These are phyloP conservation scores for Rhodocollybia butyracea DNA, from an alignment of 768 basidiomycete genomes.

Conservation along the genomic window DNA sequence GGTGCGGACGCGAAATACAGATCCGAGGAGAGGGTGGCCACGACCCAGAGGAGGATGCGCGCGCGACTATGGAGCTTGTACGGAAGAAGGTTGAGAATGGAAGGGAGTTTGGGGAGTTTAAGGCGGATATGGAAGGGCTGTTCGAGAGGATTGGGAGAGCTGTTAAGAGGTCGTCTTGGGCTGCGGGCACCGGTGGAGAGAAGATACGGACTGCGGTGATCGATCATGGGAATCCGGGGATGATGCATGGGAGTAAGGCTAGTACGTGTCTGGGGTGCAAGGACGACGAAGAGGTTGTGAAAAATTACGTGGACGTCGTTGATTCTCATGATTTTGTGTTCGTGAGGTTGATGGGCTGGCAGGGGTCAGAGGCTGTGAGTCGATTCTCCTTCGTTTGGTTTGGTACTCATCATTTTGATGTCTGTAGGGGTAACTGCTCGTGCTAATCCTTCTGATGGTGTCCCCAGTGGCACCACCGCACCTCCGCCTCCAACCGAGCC, in stretches of 20 bases:
- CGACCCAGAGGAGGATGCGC: slow-evolving; percentile 92
- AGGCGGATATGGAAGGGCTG: slow-evolving; percentile 80
- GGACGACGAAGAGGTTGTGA: slow-evolving; percentile 74
- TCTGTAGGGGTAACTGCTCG: background rate
- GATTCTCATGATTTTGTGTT: slow-evolving; percentile 79
- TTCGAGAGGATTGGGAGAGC: slow-evolving; percentile 80
- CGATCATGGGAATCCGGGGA: slow-evolving; percentile 79
- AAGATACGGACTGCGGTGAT: slow-evolving; percentile 64
- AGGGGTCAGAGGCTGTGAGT: slow-evolving; percentile 79
- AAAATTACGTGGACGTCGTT: slow-evolving; percentile 57
- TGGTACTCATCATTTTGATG: background rate
- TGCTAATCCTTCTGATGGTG: slow-evolving; percentile 30
- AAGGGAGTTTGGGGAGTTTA: slow-evolving; percentile 82
- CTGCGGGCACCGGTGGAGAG: slow-evolving; percentile 24
- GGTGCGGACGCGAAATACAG: slow-evolving; percentile 90
- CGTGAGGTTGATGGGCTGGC: slow-evolving; percentile 82
- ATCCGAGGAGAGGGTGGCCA: slow-evolving; percentile 81
- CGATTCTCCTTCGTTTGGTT: background rate
- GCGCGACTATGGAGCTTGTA: slow-evolving; percentile 82
- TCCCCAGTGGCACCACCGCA: slow-evolving; percentile 47
- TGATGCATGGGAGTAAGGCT: slow-evolving; percentile 85
- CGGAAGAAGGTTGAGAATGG: slow-evolving; percentile 78
- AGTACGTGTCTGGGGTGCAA: slow-evolving; percentile 73
- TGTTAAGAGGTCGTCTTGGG: slow-evolving; percentile 20
- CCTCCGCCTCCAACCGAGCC: slow-evolving; percentile 27